Evolutionary conservation across 176 grass and related monocot genomes (phyloP).

Genomic region (Musa itinerans): DNA sequence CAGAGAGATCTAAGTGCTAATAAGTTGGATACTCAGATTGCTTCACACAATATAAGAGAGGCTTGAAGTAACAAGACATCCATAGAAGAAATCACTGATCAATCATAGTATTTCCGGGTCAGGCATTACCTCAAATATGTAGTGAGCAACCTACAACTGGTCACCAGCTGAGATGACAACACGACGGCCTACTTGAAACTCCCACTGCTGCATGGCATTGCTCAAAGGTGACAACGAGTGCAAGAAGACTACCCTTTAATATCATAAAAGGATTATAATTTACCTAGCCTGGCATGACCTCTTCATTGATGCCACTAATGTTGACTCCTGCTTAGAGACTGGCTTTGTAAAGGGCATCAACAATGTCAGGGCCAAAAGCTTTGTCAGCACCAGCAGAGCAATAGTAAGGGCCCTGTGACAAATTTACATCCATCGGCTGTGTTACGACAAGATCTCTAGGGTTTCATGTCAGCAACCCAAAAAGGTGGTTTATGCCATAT

Average conservation of each 20-base stretch:
- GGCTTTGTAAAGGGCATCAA: conserved; percentile 89
- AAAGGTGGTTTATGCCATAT: no score
- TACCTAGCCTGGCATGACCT: conserved; percentile 98
- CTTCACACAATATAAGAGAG: no score
- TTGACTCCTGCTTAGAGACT: conserved; percentile 86
- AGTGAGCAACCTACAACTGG: conserved; percentile 62
- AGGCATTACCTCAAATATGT: conserved; percentile 61
- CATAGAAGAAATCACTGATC: no score
- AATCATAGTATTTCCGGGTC: no score
- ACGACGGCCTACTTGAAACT: conserved; percentile 90
- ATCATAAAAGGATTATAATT: neutral
- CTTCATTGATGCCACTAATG: conserved; percentile 95
- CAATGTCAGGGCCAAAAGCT: conserved; percentile 81
- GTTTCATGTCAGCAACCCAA: neutral
- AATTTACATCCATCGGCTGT: neutral
- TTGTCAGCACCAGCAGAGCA: conserved; percentile 74
- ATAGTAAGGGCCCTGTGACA: conserved; percentile 78
- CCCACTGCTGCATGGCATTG: conserved; percentile 39
- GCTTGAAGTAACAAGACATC: neutral
- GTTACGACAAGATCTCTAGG: neutral
- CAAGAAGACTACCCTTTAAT: no score
- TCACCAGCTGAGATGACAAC: conserved; percentile 71
- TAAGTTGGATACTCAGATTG: no score
- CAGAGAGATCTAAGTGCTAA: neutral
- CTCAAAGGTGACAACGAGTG: no score